Evolutionary conservation across 129 eudicot genomes (phyloP).

Genomic region (Pulicaria dysenterica): DNA sequence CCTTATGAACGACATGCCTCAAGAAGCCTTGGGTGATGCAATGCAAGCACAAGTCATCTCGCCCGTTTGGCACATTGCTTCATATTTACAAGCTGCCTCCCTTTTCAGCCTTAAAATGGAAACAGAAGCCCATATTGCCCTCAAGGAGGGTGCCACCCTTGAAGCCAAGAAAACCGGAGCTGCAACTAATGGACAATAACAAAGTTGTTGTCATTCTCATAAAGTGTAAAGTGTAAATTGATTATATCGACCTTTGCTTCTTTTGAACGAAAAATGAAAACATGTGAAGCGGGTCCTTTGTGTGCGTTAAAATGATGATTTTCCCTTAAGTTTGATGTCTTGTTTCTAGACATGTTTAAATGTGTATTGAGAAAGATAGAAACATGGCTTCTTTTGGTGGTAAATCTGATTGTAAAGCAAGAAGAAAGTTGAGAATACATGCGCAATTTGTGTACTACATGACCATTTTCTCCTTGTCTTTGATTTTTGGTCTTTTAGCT

Average conservation of each 20-base stretch:
- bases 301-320: slow-evolving; percentile 23
- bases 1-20: slow-evolving; percentile 56
- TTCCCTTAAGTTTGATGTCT: slow-evolving; percentile 27
- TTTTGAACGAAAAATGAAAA: slow-evolving; percentile 30
- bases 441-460: slow-evolving; percentile 31
- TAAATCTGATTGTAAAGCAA: slow-evolving; percentile 21
- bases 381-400: slow-evolving; percentile 24
- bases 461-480: slow-evolving; percentile 19
- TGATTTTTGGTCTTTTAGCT: not conserved
- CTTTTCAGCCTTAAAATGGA: slow-evolving; percentile 63
- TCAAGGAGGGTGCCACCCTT: slow-evolving; percentile 56
- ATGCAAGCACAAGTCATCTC: slow-evolving; percentile 70
- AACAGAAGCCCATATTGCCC: slow-evolving; percentile 54
- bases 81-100: slow-evolving; percentile 60
- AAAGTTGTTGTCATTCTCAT: slow-evolving; percentile 16
- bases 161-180: slow-evolving; percentile 53
- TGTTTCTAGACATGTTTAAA: slow-evolving; percentile 16
- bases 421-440: slow-evolving; percentile 25
- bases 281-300: slow-evolving; percentile 14
- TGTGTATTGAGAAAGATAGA: slow-evolving; percentile 40
- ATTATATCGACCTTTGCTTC: not conserved
- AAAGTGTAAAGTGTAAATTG: slow-evolving; percentile 35
- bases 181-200: slow-evolving; percentile 30
- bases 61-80: slow-evolving; percentile 69
- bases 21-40: slow-evolving; percentile 67